A percentile compares a stretch with the other conserved stretches of the same genome.
These are phyloP conservation scores for Paraconiothyrium sp. DNA, from an alignment of 2,329 filamentous ascomycete species.

Conservation along the genomic window DNA sequence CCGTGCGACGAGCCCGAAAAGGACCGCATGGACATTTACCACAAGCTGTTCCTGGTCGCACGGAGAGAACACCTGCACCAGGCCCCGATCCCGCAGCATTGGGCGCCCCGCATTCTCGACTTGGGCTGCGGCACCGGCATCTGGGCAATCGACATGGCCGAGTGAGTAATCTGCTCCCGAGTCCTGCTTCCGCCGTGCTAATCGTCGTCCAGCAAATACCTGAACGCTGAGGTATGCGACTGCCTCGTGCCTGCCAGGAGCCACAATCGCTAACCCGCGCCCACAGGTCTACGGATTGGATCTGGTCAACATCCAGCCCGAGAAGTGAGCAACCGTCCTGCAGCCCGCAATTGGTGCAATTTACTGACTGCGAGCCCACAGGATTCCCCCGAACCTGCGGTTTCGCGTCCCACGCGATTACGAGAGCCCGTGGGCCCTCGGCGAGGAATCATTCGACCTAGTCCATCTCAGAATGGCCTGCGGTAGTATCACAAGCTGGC, in stretches of 20 bases:
- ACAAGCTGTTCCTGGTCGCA: conserved; percentile 76
- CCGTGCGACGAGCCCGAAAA: conserved; percentile 82
- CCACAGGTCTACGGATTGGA: conserved; percentile 67
- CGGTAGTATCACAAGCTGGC: conserved; percentile 82
- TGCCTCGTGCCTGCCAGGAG: conserved; percentile 22
- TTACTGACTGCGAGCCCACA: conserved; percentile 53
- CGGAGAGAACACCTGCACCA: conserved; percentile 62
- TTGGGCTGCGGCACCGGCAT: conserved; percentile 89
- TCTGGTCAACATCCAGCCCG: conserved; percentile 69
- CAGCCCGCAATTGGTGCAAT: conserved; percentile 46
- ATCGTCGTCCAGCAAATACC: conserved; percentile 59
- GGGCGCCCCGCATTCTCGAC: conserved; percentile 64
- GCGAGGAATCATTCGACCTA: conserved; percentile 78
- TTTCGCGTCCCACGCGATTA: conserved; percentile 78
- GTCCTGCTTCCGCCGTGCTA: conserved; percentile 34
- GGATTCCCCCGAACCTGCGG: conserved; percentile 74
- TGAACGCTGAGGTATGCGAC: conserved; percentile 60
- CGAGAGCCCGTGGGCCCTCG: conserved; percentile 76
- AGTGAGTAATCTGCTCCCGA: conserved; percentile 61
- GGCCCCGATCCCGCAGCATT: conserved; percentile 54
- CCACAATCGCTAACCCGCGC: conserved; percentile 36
- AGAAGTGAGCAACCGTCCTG: conserved; percentile 54
- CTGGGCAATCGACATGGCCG: conserved; percentile 88
- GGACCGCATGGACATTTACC: conserved; percentile 82
- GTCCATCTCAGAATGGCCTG: conserved; percentile 83